A percentile compares a stretch with the other conserved stretches of the same genome.
Evolutionary conservation across 2,329 filamentous ascomycete genomes (phyloP).

Genomic region (Neofusicoccum cordaticola): DNA sequence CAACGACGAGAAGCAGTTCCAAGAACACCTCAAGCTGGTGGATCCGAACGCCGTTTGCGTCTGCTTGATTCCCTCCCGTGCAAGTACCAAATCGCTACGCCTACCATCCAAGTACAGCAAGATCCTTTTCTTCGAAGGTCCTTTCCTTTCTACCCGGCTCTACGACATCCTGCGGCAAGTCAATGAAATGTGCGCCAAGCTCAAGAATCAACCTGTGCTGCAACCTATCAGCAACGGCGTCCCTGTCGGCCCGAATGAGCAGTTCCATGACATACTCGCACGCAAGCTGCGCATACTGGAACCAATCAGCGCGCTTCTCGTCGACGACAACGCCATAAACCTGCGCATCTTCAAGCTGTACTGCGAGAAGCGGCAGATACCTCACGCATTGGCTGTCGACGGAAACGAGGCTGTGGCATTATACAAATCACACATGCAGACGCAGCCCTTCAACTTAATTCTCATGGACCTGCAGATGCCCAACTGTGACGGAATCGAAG

Average conservation of each 20-base stretch:
- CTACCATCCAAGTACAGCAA: constrained; percentile 22
- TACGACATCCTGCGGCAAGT: constrained; percentile 20
- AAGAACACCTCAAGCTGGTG: constrained; percentile 19
- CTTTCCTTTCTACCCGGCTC: constrained; percentile 25
- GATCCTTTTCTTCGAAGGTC: constrained; percentile 28
- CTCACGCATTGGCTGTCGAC: constrained; percentile 44
- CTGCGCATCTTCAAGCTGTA: constrained; percentile 50
- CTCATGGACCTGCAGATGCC: constrained; percentile 48
- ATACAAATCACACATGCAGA: constrained; percentile 26
- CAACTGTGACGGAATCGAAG: constrained; percentile 42
- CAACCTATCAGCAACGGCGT: neutral
- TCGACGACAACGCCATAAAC: constrained; percentile 51
- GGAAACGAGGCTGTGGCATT: constrained; percentile 45
- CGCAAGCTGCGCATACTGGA: constrained; percentile 3
- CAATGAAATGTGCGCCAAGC: constrained; percentile 14
- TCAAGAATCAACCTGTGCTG: neutral
- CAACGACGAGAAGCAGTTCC: constrained; percentile 23
- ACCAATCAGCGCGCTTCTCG: constrained; percentile 34
- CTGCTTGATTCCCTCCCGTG: constrained; percentile 29
- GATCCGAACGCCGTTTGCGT: constrained; percentile 25
- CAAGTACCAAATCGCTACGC: constrained; percentile 22
- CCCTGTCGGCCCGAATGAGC: neutral
- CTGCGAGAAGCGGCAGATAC: constrained; percentile 43
- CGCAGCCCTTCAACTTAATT: constrained; percentile 40
- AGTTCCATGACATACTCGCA: neutral